Conservation (phyloP, 805 yeast genomes). For the Schizosaccharomyces lindneri region DNA sequence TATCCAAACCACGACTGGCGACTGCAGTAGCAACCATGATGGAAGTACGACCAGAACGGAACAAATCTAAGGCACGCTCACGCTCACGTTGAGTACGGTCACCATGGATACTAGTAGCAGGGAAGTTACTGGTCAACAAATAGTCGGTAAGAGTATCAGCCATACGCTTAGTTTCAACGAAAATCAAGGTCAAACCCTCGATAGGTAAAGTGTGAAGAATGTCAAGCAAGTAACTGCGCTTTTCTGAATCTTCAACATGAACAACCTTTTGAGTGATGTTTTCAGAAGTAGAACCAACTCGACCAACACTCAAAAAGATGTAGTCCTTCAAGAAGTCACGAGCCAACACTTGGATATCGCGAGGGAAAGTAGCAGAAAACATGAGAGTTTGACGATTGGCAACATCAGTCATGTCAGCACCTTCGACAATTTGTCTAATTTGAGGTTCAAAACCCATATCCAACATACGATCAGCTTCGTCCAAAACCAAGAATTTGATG, state of each 20-base stretch:
- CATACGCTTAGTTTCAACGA: constrained; percentile 96
- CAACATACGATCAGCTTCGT: constrained; percentile 99
- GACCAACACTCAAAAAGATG: constrained; percentile 88
- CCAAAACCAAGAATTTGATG: constrained; percentile 81
- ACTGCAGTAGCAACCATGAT: constrained; percentile 97
- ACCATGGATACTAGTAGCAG: constrained; percentile 97
- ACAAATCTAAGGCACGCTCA: constrained; percentile 86
- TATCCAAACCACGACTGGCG: constrained; percentile 98
- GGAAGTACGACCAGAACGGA: constrained; percentile 79
- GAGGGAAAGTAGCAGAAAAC: constrained; percentile 98
- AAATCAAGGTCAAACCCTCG: constrained; percentile 69
- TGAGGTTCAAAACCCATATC: constrained; percentile 99
- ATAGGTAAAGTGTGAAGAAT: constrained; percentile 55
- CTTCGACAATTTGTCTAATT: constrained; percentile 92
- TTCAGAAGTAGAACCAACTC: constrained; percentile 97
- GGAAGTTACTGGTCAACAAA: constrained; percentile 67
- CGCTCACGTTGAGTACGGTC: constrained; percentile 95
- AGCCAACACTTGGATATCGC: constrained; percentile 89
- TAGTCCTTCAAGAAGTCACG: constrained; percentile 90
- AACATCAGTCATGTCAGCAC: constrained; percentile 90
- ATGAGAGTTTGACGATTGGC: constrained; percentile 82
- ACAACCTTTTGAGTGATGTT: constrained; percentile 85
- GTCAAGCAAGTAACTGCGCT: constrained; percentile 72
- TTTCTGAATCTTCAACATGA: constrained; percentile 81
- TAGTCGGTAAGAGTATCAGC: constrained; percentile 89